phyloP scores from a whole-genome alignment of 306 rosid genomes.

The Cicer arietinum region DNA sequence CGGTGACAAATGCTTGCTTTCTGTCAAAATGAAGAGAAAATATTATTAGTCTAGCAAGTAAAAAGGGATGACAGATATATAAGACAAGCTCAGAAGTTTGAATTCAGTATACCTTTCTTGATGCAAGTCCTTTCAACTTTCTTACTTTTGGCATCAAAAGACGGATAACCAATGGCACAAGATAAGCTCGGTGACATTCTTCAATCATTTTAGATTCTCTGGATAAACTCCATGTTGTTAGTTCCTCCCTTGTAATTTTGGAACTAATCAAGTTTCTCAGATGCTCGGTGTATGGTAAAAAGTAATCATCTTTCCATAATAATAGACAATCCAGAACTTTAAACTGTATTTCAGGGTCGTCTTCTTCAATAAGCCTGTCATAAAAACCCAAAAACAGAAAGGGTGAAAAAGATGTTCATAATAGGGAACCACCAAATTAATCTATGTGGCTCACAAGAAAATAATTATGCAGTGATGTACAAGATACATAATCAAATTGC shows the following conservation, averaged over 20 bases:
- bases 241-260: slow-evolving; percentile 76
- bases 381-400: slow-evolving; percentile 36
- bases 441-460: slow-evolving; percentile 7
- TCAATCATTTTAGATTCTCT: slow-evolving; percentile 68
- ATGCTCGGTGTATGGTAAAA: slow-evolving; percentile 70
- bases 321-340: slow-evolving; percentile 83
- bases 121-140: slow-evolving; percentile 80
- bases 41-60: slow-evolving; percentile 28
- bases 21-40: slow-evolving; percentile 52
- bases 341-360: slow-evolving; percentile 86
- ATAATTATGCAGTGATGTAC: slow-evolving; percentile 21
- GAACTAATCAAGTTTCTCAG: slow-evolving; percentile 68
- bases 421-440: slow-evolving; percentile 20
- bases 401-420: background rate
- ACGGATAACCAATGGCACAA: slow-evolving; percentile 79
- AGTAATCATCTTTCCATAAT: slow-evolving; percentile 79
- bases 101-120: slow-evolving; percentile 70
- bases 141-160: slow-evolving; percentile 89
- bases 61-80: slow-evolving; percentile 16
- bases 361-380: slow-evolving; percentile 84
- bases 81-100: slow-evolving; percentile 19
- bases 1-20: slow-evolving; percentile 81
- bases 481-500: slow-evolving; percentile 22
- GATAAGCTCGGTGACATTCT: slow-evolving; percentile 68
- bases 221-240: slow-evolving; percentile 87